A percentile compares a stretch with the other conserved stretches of the same genome.
These are phyloP conservation scores for Podila verticillata DNA, from an alignment of 192 early-diverging fungal species.

Conservation along the genomic window DNA sequence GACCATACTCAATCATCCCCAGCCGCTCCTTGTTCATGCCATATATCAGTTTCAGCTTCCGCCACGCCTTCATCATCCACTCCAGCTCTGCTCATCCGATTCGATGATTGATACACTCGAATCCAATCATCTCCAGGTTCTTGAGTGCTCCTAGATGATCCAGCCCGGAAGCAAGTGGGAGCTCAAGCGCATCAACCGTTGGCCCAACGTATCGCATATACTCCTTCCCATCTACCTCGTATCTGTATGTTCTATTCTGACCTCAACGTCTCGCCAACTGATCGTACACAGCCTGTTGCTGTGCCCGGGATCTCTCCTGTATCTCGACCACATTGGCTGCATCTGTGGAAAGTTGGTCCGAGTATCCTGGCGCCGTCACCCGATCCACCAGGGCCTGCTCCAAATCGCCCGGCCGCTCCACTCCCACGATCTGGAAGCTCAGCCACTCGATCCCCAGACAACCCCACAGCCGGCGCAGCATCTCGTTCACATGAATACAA, in stretches of 20 bases:
- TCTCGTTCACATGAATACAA: too few species aligned
- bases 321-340: too few species aligned
- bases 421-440: too few species aligned
- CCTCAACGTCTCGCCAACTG: not conserved
- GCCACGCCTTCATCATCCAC: slow-evolving; percentile 1
- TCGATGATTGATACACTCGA: slow-evolving; percentile 4
- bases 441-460: too few species aligned
- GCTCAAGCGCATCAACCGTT: not conserved
- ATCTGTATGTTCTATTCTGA: not conserved
- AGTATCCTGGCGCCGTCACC: too few species aligned
- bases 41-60: not conserved
- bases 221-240: not conserved
- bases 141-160: not conserved
- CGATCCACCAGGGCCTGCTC: not conserved
- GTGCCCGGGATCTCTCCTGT: too few species aligned
- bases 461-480: too few species aligned
- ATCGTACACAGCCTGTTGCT: too few species aligned
- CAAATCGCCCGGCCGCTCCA: not conserved
- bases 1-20: not conserved
- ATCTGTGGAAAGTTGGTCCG: too few species aligned
- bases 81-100: not conserved
- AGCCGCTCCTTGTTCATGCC: not conserved
- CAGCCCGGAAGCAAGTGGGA: slow-evolving; percentile 3
- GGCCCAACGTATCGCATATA: not conserved
- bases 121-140: slow-evolving; percentile 11